These are phyloP conservation scores for Harringtonia lauricola DNA, from an alignment of 2,329 filamentous ascomycete species.

Conservation along the genomic window DNA sequence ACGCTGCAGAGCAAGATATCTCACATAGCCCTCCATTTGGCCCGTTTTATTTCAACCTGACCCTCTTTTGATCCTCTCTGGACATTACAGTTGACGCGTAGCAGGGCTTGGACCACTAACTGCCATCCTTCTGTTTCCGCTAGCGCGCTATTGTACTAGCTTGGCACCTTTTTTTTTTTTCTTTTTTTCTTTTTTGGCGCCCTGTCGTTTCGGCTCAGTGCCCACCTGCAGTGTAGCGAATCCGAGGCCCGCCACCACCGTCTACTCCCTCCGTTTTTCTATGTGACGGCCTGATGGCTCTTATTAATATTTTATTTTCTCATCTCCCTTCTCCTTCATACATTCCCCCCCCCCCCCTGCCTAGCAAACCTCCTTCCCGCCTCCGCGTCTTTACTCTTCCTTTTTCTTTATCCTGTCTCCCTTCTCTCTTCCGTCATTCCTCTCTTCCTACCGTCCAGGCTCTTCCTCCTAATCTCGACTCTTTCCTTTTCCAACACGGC, in stretches of 20 bases:
- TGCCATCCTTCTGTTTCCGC: neutral
- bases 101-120: too few species aligned
- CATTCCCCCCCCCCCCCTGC: neutral
- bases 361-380: neutral
- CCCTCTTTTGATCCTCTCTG: neutral
- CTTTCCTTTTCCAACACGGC: neutral
- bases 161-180: neutral
- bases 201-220: too few species aligned
- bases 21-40: too few species aligned
- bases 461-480: neutral
- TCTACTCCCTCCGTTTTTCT: slow-evolving; percentile 3
- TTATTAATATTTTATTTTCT: neutral
- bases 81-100: too few species aligned
- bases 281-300: too few species aligned
- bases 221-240: neutral
- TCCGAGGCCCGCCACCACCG: neutral
- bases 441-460: too few species aligned
- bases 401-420: neutral
- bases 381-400: neutral
- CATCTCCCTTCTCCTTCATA: neutral
- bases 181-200: neutral
- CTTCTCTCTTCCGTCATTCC: neutral
- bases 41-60: too few species aligned
- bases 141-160: too few species aligned
- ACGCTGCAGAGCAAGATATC: too few species aligned